phyloP scores from a whole-genome alignment of 2,329 filamentous ascomycete genomes.

The Ilyonectria destructans region DNA sequence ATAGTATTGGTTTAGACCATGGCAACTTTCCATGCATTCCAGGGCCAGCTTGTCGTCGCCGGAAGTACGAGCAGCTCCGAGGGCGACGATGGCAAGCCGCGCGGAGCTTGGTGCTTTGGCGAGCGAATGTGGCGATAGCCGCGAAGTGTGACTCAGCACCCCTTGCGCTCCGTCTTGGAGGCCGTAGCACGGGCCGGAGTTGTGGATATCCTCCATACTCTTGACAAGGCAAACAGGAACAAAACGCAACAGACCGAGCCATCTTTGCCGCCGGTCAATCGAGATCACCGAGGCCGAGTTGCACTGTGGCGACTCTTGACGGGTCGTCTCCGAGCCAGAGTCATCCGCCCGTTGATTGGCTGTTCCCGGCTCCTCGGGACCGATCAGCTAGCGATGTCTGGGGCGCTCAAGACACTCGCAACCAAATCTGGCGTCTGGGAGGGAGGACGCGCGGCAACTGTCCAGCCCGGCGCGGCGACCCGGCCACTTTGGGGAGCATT shows the following conservation, averaged over 20 bases:
- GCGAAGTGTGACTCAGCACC: conserved; percentile 44
- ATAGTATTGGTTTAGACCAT: not conserved
- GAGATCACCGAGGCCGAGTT: conserved; percentile 23
- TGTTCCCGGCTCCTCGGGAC: conserved; percentile 37
- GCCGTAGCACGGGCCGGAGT: conserved; percentile 13
- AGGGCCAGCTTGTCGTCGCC: not conserved
- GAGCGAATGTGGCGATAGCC: conserved; percentile 26
- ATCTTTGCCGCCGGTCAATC: conserved; percentile 7
- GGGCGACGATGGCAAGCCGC: conserved; percentile 34
- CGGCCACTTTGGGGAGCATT: conserved; percentile 9
- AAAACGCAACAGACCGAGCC: not conserved
- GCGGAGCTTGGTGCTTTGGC: conserved; percentile 34
- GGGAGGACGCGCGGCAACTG: conserved; percentile 46
- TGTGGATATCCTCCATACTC: not conserved
- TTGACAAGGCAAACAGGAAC: conserved; percentile 5
- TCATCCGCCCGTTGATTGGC: conserved; percentile 30
- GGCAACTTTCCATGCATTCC: not conserved
- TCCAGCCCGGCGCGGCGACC: conserved; percentile 26
- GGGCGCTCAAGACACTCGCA: conserved; percentile 18
- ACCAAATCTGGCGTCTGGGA: not conserved
- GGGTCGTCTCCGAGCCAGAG: conserved; percentile 29
- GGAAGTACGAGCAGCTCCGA: conserved; percentile 32
- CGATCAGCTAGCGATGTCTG: conserved; percentile 32
- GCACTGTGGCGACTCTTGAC: conserved; percentile 18
- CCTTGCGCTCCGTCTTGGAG: conserved; percentile 10